Evolutionary conservation across 2,329 filamentous ascomycete genomes (phyloP).

Genomic region (Neofusicoccum ribis): DNA sequence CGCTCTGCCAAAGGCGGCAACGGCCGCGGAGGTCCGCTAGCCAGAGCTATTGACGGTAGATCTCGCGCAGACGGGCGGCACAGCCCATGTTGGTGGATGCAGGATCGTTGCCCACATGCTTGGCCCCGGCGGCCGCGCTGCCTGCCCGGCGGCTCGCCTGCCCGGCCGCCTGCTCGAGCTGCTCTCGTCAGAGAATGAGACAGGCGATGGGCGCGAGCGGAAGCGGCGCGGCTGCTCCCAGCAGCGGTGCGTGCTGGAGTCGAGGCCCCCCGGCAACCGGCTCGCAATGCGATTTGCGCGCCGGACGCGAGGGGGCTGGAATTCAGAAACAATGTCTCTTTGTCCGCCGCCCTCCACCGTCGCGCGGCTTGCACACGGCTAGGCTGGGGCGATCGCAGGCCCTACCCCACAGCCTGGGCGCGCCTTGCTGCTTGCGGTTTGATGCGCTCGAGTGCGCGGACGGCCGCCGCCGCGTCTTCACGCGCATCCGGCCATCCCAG

Average conservation of each 20-base stretch:
- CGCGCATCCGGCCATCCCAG: constrained; percentile 14
- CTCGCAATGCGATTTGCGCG: background rate
- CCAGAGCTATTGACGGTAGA: background rate
- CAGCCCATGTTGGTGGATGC: background rate
- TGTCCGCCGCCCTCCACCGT: background rate
- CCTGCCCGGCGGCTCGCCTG: background rate
- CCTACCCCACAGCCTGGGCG: constrained; percentile 7
- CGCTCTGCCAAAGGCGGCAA: background rate
- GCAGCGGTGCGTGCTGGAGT: background rate
- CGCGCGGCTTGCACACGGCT: constrained; percentile 11
- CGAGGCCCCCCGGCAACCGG: background rate
- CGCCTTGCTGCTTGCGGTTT: constrained; percentile 18
- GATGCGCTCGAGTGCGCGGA: constrained; percentile 7
- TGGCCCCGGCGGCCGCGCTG: background rate
- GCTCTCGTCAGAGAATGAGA: constrained; percentile 7
- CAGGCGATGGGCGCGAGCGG: background rate
- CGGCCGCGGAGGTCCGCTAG: background rate
- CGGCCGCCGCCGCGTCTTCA: background rate
- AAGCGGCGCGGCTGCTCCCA: background rate
- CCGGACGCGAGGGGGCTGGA: constrained; percentile 14
- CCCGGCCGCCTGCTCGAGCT: background rate
- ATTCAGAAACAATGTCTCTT: constrained; percentile 20
- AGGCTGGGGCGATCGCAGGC: constrained; percentile 9
- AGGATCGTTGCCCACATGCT: background rate
- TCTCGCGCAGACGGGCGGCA: background rate